Base-by-base conservation (phyloP, 1,139 yeast species). In the Debaryomycetaceae sp. region DNA sequence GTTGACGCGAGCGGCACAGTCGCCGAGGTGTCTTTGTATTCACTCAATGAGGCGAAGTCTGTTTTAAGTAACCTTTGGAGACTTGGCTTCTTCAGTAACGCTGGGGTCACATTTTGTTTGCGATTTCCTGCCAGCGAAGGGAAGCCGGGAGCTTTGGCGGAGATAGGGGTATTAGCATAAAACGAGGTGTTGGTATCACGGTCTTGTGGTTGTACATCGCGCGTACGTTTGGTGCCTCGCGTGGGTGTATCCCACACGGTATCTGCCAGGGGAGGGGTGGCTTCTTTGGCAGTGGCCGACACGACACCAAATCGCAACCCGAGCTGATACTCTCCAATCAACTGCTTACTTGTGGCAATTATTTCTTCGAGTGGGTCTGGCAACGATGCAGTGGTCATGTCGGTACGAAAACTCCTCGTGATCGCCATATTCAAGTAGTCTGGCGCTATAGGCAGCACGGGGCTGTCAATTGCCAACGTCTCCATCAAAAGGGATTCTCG, bases 341-440 rank as follows among this genome's bases (percentile, higher is more conserved):
- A 32, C 4, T 33, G 35, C 34, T 49, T 43, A 30, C 55, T 55
- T 15, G 50, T 48, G 2, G 36, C 34, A 10, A 64, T 41, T 14
- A 65, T 36, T 6, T 49, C 57, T 10, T 45, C 48, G 19, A 65
- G 49, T 2, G 70, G 69, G 28, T 57, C 59, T 2, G 8, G 12
- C 22, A 14, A 20, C 5, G 41, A 31, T 4, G 32, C 33, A 4
- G 20, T 14, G 12, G 10, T 10, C 6, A 9, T 19, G 28, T 25
- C 21, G n/a, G 11, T 23, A 10, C 25, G 27, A 27, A 40, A 48
- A 7, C 28, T 27, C 29, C 41, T 45, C 7, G 38, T 30, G 18
- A 50, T 36, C 4, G 56, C 48, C 4, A 15, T 18, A 3, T 25
- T 31, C 13, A 35, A 27, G 13, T 20, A 39, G 3, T 28, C 22